A percentile compares a stretch with the other conserved stretches of the same genome.
Conservation (phyloP, 1,284 basidiomycete species). For the Somion occarium region DNA sequence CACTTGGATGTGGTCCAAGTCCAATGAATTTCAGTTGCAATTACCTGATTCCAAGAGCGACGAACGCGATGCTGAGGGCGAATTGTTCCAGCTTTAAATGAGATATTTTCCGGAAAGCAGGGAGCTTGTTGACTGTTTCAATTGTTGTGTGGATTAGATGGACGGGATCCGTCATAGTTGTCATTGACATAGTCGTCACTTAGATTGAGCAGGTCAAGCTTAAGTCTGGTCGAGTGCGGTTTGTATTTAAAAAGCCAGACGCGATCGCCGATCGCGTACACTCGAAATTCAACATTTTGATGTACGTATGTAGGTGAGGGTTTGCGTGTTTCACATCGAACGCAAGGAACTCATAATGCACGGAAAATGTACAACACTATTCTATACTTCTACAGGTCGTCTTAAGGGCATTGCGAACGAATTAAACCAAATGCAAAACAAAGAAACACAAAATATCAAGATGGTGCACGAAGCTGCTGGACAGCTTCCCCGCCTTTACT, state of each 20-base stretch:
- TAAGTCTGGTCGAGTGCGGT: too few relatives aligned
- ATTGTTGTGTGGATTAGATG: neutral
- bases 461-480: neutral
- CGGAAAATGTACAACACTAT: too few relatives aligned
- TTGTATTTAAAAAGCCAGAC: too few relatives aligned
- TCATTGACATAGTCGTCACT: neutral
- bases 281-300: too few relatives aligned
- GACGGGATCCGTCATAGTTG: neutral
- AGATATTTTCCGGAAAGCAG: conserved; percentile 6
- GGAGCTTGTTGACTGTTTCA: neutral
- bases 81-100: conserved; percentile 6
- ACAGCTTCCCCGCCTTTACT: conserved; percentile 8
- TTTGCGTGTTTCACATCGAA: too few relatives aligned
- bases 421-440: neutral
- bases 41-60: conserved; percentile 12
- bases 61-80: conserved; percentile 6
- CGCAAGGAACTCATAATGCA: too few relatives aligned
- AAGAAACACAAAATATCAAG: neutral
- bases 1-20: neutral
- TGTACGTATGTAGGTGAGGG: too few relatives aligned
- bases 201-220: too few relatives aligned
- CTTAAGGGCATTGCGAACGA: neutral
- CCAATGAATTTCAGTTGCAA: neutral
- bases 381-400: too few relatives aligned
- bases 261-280: too few relatives aligned